phyloP scores from a whole-genome alignment of 2,329 filamentous ascomycete species.

The Colletotrichum plurivorum region DNA sequence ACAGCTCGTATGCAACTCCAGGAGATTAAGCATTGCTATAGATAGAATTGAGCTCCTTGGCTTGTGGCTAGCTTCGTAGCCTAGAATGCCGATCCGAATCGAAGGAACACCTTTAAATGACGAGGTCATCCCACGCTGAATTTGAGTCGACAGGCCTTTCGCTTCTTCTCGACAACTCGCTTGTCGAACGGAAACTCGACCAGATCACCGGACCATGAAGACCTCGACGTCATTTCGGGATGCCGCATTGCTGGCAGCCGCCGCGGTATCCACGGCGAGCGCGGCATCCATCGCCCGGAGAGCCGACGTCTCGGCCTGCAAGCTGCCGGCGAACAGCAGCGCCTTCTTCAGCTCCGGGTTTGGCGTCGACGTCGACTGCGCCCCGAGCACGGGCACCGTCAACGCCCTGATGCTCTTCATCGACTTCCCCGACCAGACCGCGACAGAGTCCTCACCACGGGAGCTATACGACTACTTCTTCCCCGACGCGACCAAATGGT shows the following conservation, averaged over 20 bases:
- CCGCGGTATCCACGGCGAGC: background rate
- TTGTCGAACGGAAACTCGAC: too few relatives aligned
- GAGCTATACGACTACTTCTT: slow-evolving; percentile 18
- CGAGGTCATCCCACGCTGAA: too few relatives aligned
- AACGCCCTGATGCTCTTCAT: slow-evolving; percentile 54
- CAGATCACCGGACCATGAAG: background rate
- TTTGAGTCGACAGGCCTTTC: too few relatives aligned
- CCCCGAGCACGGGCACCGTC: slow-evolving; percentile 49
- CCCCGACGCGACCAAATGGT: slow-evolving; percentile 26
- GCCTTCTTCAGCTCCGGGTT: slow-evolving; percentile 50
- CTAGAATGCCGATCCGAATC: too few relatives aligned
- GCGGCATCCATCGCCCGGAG: background rate
- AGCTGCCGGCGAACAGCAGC: slow-evolving; percentile 44
- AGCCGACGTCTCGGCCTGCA: slow-evolving; percentile 34
- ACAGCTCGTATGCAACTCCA: too few relatives aligned
- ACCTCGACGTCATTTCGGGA: background rate
- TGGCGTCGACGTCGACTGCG: slow-evolving; percentile 47
- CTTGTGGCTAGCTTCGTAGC: too few relatives aligned
- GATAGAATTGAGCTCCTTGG: too few relatives aligned
- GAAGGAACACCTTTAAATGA: too few relatives aligned
- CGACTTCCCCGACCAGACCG: slow-evolving; percentile 49
- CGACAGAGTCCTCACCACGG: slow-evolving; percentile 35
- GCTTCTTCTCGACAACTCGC: too few relatives aligned
- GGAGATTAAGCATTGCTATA: too few relatives aligned
- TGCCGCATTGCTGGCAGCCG: background rate